Conservation (phyloP, 73 alveolate species). For the Urostyla sp. region DNA sequence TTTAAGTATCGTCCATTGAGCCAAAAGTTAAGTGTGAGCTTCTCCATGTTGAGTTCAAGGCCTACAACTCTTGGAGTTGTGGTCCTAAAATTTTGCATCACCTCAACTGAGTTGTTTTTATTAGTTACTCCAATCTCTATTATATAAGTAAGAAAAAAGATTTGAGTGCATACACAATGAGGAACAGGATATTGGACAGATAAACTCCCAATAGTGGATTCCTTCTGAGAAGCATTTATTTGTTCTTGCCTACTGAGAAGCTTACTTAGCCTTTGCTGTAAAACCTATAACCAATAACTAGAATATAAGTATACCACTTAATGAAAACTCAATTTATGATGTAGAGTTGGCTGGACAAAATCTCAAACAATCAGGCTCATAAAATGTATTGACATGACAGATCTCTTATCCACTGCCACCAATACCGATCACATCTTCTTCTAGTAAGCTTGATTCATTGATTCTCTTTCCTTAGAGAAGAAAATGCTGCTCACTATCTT, state of each 20-base stretch:
- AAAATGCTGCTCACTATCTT: no score
- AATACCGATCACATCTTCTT: no score
- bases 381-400: neutral
- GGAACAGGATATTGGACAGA: slow-evolving; percentile 68
- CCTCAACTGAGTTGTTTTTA: slow-evolving; percentile 35
- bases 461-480: no score
- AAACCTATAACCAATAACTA: slow-evolving; percentile 5
- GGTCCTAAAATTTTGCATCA: slow-evolving; percentile 64
- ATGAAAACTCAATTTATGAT: slow-evolving; percentile 3
- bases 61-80: slow-evolving; percentile 81
- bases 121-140: slow-evolving; percentile 57
- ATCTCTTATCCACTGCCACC: slow-evolving; percentile 8
- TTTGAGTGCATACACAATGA: slow-evolving; percentile 41
- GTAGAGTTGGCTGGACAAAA: slow-evolving; percentile 53
- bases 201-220: slow-evolving; percentile 79
- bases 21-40: slow-evolving; percentile 67
- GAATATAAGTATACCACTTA: slow-evolving; percentile 11
- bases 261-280: slow-evolving; percentile 29
- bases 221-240: slow-evolving; percentile 71
- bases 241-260: slow-evolving; percentile 13
- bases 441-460: no score
- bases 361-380: slow-evolving; percentile 47
- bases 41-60: slow-evolving; percentile 67
- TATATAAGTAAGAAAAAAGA: slow-evolving; percentile 25
- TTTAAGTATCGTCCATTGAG: slow-evolving; percentile 66